A percentile compares a stretch with the other conserved stretches of the same genome.
Evolutionary conservation across 805 yeast species (phyloP).

Genomic region (Cyberlindnera japonica): DNA sequence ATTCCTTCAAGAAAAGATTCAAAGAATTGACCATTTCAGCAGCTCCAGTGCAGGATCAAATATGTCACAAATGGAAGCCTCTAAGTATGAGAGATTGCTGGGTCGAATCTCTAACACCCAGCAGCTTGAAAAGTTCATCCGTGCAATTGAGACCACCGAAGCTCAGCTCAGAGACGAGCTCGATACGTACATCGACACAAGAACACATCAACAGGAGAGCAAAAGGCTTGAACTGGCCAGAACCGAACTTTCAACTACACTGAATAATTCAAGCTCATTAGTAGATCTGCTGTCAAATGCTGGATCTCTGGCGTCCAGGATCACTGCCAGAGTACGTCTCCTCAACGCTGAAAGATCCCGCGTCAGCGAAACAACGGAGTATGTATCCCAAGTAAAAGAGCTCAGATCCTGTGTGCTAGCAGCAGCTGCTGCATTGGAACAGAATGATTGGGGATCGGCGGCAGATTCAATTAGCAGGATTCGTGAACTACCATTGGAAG

Average conservation of each 20-base stretch:
- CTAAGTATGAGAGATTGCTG: conserved; percentile 22
- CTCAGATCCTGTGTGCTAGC: conserved; percentile 63
- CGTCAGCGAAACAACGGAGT: conserved; percentile 57
- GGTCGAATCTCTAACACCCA: conserved; percentile 21
- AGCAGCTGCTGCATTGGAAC: conserved; percentile 65
- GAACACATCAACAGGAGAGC: conserved; percentile 26
- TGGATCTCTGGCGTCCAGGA: conserved; percentile 57
- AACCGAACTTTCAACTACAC: conserved; percentile 60
- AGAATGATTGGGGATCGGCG: conserved; percentile 71
- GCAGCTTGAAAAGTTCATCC: conserved; percentile 26
- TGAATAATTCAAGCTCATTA: conserved; percentile 53
- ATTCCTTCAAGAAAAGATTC: too few relatives aligned
- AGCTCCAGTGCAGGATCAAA: too few relatives aligned
- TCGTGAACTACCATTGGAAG: conserved; percentile 54
- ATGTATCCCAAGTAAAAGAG: conserved; percentile 62
- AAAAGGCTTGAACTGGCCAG: conserved; percentile 54
- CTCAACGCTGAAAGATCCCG: conserved; percentile 68
- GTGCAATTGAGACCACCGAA: conserved; percentile 25
- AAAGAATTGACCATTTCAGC: background rate
- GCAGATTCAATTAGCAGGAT: conserved; percentile 61
- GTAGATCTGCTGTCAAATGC: conserved; percentile 54
- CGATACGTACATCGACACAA: conserved; percentile 24
- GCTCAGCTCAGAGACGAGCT: conserved; percentile 22
- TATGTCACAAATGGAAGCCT: conserved; percentile 5
- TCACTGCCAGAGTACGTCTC: conserved; percentile 65